These are phyloP conservation scores for Endotrypanum monterogeii DNA, from an alignment of 208 protist genomes.

Conservation along the genomic window DNA sequence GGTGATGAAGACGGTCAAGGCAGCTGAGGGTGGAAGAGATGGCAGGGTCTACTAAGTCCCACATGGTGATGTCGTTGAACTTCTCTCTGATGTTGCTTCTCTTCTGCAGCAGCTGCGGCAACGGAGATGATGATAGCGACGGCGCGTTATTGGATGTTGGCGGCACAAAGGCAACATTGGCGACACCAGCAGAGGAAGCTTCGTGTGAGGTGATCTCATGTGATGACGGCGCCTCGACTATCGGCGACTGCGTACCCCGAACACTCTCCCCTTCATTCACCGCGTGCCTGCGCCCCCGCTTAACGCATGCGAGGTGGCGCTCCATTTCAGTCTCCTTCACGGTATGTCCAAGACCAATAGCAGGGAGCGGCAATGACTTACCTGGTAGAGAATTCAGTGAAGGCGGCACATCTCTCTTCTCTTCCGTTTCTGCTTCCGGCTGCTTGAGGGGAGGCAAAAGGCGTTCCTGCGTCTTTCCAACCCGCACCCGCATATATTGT, in stretches of 20 bases:
- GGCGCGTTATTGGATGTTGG: neutral
- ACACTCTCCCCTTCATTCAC: neutral
- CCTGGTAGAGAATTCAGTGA: neutral
- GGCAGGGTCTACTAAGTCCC: slow-evolving; percentile 31
- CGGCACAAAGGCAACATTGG: neutral
- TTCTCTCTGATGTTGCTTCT: slow-evolving; percentile 1
- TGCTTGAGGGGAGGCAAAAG: slow-evolving; percentile 2
- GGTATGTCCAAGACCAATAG: neutral
- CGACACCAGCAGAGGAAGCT: neutral
- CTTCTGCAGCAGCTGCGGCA: slow-evolving; percentile 2
- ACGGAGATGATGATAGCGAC: neutral
- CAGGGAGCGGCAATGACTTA: neutral
- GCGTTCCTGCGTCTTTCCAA: neutral
- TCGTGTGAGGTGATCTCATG: neutral
- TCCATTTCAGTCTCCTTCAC: neutral
- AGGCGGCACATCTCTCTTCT: neutral
- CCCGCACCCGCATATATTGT: slow-evolving; percentile 9
- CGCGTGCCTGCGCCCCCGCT: slow-evolving; percentile 14
- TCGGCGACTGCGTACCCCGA: neutral
- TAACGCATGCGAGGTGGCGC: slow-evolving; percentile 17
- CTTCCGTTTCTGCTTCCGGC: neutral
- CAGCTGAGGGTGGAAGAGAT: slow-evolving; percentile 23
- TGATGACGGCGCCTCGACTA: neutral
- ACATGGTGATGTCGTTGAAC: slow-evolving; percentile 21
- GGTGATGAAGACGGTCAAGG: slow-evolving; percentile 24